phyloP scores from a whole-genome alignment of 805 yeast species.

The Yarrowia hollandica region DNA sequence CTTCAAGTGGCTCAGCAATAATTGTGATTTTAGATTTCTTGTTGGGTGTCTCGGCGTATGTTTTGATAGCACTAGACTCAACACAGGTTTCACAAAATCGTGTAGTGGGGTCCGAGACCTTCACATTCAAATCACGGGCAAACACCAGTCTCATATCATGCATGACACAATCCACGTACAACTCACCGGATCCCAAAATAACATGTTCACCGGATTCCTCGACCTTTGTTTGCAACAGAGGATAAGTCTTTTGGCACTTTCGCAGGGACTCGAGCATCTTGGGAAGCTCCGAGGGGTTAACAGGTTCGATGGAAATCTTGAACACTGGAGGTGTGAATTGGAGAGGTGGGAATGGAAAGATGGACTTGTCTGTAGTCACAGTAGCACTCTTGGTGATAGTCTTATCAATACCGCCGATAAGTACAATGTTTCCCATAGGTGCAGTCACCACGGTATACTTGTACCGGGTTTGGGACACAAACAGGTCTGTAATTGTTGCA shows the following conservation, averaged over 20 bases:
- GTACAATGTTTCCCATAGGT: conserved; percentile 64
- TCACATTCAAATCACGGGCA: conserved; percentile 61
- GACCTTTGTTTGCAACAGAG: conserved; percentile 65
- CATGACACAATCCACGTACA: conserved; percentile 78
- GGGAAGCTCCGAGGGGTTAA: conserved; percentile 75
- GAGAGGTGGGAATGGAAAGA: conserved; percentile 37
- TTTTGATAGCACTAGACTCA: conserved; percentile 64
- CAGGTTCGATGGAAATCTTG: conserved; percentile 82
- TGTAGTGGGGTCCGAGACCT: conserved; percentile 81
- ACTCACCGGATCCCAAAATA: conserved; percentile 79
- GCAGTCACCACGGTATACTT: conserved; percentile 54
- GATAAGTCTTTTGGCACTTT: conserved; percentile 60
- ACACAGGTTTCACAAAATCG: conserved; percentile 74
- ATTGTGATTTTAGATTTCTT: conserved; percentile 61
- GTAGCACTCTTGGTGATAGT: conserved; percentile 63
- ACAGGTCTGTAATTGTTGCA: conserved; percentile 41
- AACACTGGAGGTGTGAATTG: conserved; percentile 58
- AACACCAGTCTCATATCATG: conserved; percentile 70
- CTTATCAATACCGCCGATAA: conserved; percentile 63
- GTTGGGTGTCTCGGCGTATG: conserved; percentile 60
- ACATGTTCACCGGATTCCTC: conserved; percentile 90
- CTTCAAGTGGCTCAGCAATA: conserved; percentile 72
- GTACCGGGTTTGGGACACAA: conserved; percentile 70
- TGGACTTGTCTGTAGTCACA: conserved; percentile 43
- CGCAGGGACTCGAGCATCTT: conserved; percentile 68